Percentiles rank a stretch among this genome's conserved stretches.
Evolutionary conservation across 1,284 basidiomycete species (phyloP).

Genomic region (Phlebopus sp.): DNA sequence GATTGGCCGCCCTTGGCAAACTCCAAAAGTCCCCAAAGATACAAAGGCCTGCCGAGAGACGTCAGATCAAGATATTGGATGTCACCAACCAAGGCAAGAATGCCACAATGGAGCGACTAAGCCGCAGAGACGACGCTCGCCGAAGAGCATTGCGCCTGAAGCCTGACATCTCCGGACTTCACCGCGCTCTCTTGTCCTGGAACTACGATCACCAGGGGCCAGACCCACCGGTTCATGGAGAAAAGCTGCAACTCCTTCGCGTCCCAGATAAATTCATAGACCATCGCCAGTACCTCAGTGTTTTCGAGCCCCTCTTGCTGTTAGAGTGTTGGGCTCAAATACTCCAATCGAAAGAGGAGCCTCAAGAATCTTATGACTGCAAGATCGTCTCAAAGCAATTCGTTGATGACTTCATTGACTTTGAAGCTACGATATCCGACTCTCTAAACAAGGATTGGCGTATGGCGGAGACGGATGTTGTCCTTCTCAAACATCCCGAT

Average conservation of each 20-base stretch:
- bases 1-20: constrained; percentile 59
- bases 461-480: constrained; percentile 77
- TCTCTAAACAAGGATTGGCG: constrained; percentile 67
- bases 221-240: constrained; percentile 49
- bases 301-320: constrained; percentile 87
- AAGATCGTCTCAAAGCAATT: constrained; percentile 63
- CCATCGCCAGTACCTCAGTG: constrained; percentile 67
- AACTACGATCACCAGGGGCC: constrained; percentile 71
- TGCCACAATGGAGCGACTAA: constrained; percentile 47
- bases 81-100: constrained; percentile 44
- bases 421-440: constrained; percentile 63
- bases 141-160: constrained; percentile 70
- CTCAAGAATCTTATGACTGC: constrained; percentile 51
- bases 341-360: constrained; percentile 69
- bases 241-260: constrained; percentile 33
- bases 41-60: constrained; percentile 55
- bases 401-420: constrained; percentile 69
- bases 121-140: constrained; percentile 60
- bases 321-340: constrained; percentile 94
- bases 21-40: constrained; percentile 61
- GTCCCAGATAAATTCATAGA: constrained; percentile 70
- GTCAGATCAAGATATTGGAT: constrained; percentile 72
- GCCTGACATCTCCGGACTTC: constrained; percentile 80
- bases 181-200: constrained; percentile 86
- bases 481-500: constrained; percentile 60